Evolutionary conservation across 441 rosid species (phyloP), one percentile per base, ranked within the genome.

Genomic region (Raphanus hybrid): DNA sequence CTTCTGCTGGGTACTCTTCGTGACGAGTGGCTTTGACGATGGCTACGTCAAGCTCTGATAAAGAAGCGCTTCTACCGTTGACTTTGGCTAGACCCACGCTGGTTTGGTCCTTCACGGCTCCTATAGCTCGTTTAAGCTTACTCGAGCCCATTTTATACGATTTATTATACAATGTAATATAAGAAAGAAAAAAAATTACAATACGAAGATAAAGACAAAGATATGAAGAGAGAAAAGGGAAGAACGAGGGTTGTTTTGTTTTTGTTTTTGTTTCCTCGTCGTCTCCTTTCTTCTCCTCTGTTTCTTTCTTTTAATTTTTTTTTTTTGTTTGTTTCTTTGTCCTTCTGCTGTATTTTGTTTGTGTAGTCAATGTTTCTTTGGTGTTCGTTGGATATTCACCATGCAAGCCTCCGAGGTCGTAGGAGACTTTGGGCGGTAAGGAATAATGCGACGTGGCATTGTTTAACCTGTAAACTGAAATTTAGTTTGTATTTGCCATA

Each of bases 41-140:
- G 37, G 97, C 97, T 0, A 92, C 91, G 54, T 94, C 96, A 1
- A 94, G 87, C 76, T 92, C 94, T 0, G 98, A 82, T 3, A 88
- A 43, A 0, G 94, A 87, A 75, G 84, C 79, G 82, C 88, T 90
- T 80, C 73, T 84, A 3, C 89, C 85, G 0, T 88, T 84, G 14
- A 90, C 94, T 84, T 88, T 94, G 50, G 98, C 97, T 8, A 94
- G 84, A 34, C 98, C 81, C 4, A 94, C 93, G 93, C 97, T 94
- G 6, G 97, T 92, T 63, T 82, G 97, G 83, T 94, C 98, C 83
- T 94, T 94, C 4, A 94, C 92, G 0, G 87, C 94, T 69, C 97
- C 97, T 60, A 94, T 63, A 67, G 95, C 97, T 76, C 84, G 80
- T 78, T 86, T 84, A 8, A 92, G 60, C 70, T 75, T 90, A 84